These are phyloP conservation scores for Eucommia ulmoides DNA, from an alignment of 257 asterid species.

Conservation along the genomic window DNA sequence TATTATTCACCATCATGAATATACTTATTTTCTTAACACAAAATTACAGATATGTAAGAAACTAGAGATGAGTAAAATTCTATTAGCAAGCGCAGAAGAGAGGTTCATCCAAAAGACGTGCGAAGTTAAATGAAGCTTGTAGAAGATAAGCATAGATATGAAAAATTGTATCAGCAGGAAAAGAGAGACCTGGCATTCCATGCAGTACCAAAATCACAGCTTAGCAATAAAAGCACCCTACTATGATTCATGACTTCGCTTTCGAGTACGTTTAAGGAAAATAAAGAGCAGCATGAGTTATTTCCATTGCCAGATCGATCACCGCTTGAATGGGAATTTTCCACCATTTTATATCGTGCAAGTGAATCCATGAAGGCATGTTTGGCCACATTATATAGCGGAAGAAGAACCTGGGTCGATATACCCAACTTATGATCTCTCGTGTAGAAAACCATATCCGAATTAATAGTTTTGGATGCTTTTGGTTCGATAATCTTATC, in stretches of 20 bases:
- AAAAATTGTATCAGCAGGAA: too few relatives aligned
- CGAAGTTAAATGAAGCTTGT: too few relatives aligned
- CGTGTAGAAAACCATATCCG: conserved; percentile 43
- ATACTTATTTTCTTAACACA: too few relatives aligned
- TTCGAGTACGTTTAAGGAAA: conserved; percentile 23
- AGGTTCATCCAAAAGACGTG: too few relatives aligned
- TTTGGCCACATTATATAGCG: conserved; percentile 55
- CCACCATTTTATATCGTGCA: conserved; percentile 25
- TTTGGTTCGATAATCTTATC: conserved; percentile 13
- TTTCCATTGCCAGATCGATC: conserved; percentile 15
- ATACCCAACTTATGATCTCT: conserved; percentile 73
- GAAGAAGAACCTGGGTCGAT: conserved; percentile 47
- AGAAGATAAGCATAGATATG: too few relatives aligned
- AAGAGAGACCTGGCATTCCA: conserved; percentile 73
- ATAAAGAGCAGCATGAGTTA: conserved; percentile 11
- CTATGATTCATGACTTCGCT: conserved; percentile 73
- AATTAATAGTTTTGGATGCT: conserved; percentile 12
- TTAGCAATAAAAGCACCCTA: conserved; percentile 60
- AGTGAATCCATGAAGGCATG: conserved; percentile 54
- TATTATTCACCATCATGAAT: too few relatives aligned
- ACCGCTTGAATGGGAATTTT: conserved; percentile 10
- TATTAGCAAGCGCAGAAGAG: too few relatives aligned
- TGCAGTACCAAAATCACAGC: conserved; percentile 87
- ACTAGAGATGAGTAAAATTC: too few relatives aligned
- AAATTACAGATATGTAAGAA: too few relatives aligned